phyloP scores from a whole-genome alignment of 306 rosid genomes.

The Hippophae rhamnoides region DNA sequence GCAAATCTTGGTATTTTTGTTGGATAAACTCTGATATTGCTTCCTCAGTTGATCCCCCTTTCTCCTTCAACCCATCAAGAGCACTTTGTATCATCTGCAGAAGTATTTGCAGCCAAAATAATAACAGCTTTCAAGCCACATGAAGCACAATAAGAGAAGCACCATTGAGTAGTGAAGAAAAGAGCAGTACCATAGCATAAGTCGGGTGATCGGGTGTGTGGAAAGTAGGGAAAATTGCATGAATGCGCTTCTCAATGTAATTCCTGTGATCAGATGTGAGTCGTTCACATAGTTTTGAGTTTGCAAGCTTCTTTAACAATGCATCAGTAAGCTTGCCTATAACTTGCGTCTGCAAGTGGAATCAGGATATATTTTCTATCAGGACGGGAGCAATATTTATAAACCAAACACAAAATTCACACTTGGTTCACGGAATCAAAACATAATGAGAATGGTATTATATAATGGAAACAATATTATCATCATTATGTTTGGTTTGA shows the following conservation, averaged over 20 bases:
- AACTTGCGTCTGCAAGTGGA: slow-evolving; percentile 4
- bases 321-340: slow-evolving; percentile 9
- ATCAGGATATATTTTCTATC: neutral
- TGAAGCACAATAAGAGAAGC: slow-evolving; percentile 1
- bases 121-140: neutral
- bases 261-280: neutral
- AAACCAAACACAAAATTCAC: too few species aligned
- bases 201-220: slow-evolving; percentile 16
- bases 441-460: too few species aligned
- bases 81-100: slow-evolving; percentile 26
- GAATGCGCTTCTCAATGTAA: neutral
- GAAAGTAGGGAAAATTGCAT: slow-evolving; percentile 4
- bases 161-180: neutral
- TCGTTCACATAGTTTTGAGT: neutral
- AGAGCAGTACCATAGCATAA: slow-evolving; percentile 14
- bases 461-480: too few species aligned
- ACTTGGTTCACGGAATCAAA: too few species aligned
- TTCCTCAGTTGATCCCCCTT: slow-evolving; percentile 22
- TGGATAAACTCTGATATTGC: slow-evolving; percentile 17
- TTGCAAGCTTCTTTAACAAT: slow-evolving; percentile 2
- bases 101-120: neutral
- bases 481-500: too few species aligned
- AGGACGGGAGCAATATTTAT: too few species aligned
- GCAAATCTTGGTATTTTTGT: slow-evolving; percentile 16
- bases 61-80: slow-evolving; percentile 14